Percentiles rank a stretch among this genome's conserved stretches.
Conservation (phyloP, 805 yeast genomes). For the Metschnikowia chrysomelidarum region DNA sequence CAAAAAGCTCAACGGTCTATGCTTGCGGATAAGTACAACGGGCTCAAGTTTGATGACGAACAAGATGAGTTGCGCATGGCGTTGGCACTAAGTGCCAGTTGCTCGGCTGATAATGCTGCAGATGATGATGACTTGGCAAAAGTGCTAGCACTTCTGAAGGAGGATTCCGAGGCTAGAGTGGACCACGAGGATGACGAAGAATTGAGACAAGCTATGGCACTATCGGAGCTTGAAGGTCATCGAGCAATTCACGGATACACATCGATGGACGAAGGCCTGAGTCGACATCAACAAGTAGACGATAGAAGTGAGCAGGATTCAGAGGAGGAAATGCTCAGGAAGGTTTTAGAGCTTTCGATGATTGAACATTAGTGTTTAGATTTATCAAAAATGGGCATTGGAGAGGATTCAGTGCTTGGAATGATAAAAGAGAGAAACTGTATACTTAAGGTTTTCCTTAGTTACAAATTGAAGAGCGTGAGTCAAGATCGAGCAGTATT, state of each 20-base stretch:
- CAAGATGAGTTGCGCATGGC: constrained; percentile 28
- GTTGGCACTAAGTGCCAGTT: constrained; percentile 23
- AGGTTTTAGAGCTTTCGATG: constrained; percentile 21
- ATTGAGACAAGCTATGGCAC: constrained; percentile 8
- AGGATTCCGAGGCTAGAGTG: neutral
- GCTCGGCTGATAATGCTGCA: constrained; percentile 4
- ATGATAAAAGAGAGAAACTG: too few species aligned
- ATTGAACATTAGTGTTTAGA: constrained; percentile 12
- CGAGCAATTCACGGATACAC: constrained; percentile 12
- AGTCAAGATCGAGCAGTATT: too few species aligned
- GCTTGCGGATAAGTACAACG: constrained; percentile 47
- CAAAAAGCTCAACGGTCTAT: constrained; percentile 21
- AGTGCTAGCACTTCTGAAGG: constrained; percentile 13
- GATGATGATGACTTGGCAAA: constrained; percentile 30
- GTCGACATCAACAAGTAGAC: constrained; percentile 1
- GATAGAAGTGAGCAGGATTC: constrained; percentile 4
- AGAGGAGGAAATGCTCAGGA: constrained; percentile 21
- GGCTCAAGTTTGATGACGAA: constrained; percentile 30
- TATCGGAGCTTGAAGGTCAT: constrained; percentile 8
- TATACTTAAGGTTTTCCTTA: too few species aligned
- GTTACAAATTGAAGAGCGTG: too few species aligned
- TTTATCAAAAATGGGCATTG: too few species aligned
- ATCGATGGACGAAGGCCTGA: constrained; percentile 3
- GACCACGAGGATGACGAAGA: constrained; percentile 4
- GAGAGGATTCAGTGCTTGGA: too few species aligned